A percentile compares a stretch with the other conserved stretches of the same genome.
Evolutionary conservation across 371 early-diverging fungal genomes (phyloP).

Genomic region (Entomophthora muscae): DNA sequence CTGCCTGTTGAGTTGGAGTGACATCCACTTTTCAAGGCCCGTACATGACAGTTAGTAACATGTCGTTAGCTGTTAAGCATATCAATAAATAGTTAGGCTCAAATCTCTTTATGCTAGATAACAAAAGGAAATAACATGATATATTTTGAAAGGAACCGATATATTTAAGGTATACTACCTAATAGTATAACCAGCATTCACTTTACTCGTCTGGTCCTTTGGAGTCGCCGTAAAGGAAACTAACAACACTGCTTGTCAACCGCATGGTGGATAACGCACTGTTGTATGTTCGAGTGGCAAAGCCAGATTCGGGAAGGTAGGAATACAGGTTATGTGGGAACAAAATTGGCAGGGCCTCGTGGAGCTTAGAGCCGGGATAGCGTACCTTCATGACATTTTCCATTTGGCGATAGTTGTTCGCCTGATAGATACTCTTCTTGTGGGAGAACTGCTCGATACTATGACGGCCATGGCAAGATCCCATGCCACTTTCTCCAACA

Average conservation of each 20-base stretch:
- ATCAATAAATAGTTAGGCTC: no score
- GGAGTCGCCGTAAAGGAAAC: no score
- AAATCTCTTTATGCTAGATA: no score
- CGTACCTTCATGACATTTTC: not conserved
- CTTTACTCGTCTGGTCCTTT: no score
- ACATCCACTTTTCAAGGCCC: no score
- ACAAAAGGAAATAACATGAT: no score
- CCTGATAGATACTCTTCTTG: slow-evolving; percentile 8
- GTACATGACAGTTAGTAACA: no score
- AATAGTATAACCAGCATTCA: no score
- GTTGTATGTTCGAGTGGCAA: not conserved
- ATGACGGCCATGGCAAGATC: slow-evolving; percentile 62
- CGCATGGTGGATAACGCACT: not conserved
- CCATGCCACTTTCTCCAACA: slow-evolving; percentile 76
- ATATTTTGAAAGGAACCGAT: no score
- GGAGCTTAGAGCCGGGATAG: not conserved
- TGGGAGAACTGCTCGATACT: slow-evolving; percentile 65
- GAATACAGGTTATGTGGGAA: not conserved
- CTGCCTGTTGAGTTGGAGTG: no score
- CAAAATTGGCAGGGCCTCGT: slow-evolving; percentile 6
- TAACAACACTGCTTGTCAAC: not conserved
- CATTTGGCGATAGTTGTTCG: not conserved
- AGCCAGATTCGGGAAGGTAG: not conserved
- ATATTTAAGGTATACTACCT: no score
- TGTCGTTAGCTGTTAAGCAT: no score